A percentile compares a stretch with the other conserved stretches of the same genome.
These are phyloP conservation scores for Tylopilus sp. DNA, from an alignment of 768 basidiomycete genomes.

Conservation along the genomic window DNA sequence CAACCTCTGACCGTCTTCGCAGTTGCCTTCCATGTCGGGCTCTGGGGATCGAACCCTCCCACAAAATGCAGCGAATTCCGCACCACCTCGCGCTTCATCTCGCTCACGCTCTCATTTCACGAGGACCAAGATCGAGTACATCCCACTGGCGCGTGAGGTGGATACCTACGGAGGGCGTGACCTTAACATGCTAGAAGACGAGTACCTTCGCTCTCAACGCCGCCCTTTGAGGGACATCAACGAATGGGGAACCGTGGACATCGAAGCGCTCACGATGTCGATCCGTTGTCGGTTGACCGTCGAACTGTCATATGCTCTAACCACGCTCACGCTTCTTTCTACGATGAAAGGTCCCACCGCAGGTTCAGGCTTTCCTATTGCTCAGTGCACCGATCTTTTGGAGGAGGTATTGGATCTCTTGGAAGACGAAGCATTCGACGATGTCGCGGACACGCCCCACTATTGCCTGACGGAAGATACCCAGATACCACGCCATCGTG, in stretches of 20 bases:
- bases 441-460: slow-evolving; percentile 34
- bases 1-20: slow-evolving; percentile 10
- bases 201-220: slow-evolving; percentile 48
- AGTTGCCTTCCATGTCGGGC: slow-evolving; percentile 19
- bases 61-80: slow-evolving; percentile 25
- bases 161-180: slow-evolving; percentile 83
- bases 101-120: slow-evolving; percentile 49
- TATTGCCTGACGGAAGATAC: slow-evolving; percentile 28
- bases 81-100: slow-evolving; percentile 29
- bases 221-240: slow-evolving; percentile 68
- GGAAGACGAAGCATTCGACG: slow-evolving; percentile 75
- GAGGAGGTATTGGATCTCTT: slow-evolving; percentile 86
- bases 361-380: slow-evolving; percentile 65
- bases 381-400: slow-evolving; percentile 73
- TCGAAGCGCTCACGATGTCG: slow-evolving; percentile 92
- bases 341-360: slow-evolving; percentile 66
- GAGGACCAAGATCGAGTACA: slow-evolving; percentile 84
- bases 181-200: slow-evolving; percentile 60
- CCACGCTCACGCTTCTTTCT: slow-evolving; percentile 79
- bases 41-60: slow-evolving; percentile 18
- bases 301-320: slow-evolving; percentile 88
- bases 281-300: slow-evolving; percentile 79
- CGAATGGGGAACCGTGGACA: slow-evolving; percentile 87
- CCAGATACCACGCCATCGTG: slow-evolving; percentile 58
- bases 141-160: slow-evolving; percentile 73